Percentiles rank a stretch among this genome's conserved stretches.
phyloP scores from a whole-genome alignment of 2,329 filamentous ascomycete species.

The Calonectria ilicicola region DNA sequence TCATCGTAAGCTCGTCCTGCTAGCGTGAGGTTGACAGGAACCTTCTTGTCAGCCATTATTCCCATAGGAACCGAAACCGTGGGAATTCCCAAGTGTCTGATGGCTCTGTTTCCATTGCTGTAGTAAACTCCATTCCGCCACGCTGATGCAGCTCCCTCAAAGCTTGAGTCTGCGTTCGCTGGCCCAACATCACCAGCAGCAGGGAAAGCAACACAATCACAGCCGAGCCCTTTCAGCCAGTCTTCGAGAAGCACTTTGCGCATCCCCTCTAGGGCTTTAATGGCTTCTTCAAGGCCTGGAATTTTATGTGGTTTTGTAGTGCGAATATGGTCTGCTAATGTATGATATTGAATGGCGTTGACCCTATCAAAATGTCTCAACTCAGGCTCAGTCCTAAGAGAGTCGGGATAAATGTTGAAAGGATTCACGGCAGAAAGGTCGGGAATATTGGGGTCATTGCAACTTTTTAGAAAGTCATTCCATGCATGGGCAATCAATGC shows the following conservation, averaged over 20 bases:
- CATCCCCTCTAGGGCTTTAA: conserved; percentile 37
- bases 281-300: conserved; percentile 54
- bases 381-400: conserved; percentile 21
- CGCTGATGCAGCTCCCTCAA: conserved; percentile 25
- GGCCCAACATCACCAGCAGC: conserved; percentile 62
- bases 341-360: conserved; percentile 24
- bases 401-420: conserved; percentile 40
- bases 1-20: conserved; percentile 62
- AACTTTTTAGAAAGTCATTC: conserved; percentile 27
- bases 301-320: conserved; percentile 53
- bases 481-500: conserved; percentile 31
- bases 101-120: conserved; percentile 63
- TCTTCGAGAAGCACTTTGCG: conserved; percentile 60
- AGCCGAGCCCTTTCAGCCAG: conserved; percentile 56
- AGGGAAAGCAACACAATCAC: conserved; percentile 63
- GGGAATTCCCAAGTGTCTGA: conserved; percentile 67
- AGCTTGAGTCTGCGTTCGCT: conserved; percentile 58
- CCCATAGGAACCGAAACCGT: conserved; percentile 68
- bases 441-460: conserved; percentile 23
- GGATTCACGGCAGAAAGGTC: conserved; percentile 54
- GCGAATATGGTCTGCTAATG: not conserved
- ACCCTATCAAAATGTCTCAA: conserved; percentile 1
- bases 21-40: conserved; percentile 67
- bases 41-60: conserved; percentile 54
- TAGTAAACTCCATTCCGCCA: conserved; percentile 62